These are phyloP conservation scores for Ziziphus jujuba DNA, from an alignment of 306 rosid species.

Conservation along the genomic window DNA sequence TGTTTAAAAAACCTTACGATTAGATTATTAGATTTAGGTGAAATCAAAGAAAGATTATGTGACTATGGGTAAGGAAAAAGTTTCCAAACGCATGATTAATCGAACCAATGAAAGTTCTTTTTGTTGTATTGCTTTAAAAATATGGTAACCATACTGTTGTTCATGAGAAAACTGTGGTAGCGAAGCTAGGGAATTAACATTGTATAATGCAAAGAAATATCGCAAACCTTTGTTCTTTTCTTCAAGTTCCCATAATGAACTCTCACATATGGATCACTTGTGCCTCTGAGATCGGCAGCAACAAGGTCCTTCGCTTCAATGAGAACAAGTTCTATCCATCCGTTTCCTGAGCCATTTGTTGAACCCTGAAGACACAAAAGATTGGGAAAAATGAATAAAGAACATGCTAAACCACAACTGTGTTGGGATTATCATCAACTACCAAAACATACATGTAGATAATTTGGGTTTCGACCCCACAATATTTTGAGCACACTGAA, in stretches of 20 bases:
- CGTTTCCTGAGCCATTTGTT: constrained; percentile 37
- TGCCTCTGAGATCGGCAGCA: constrained; percentile 97
- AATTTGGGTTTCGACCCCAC: background rate
- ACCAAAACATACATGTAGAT: background rate
- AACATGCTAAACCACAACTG: constrained; percentile 17
- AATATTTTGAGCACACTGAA: too few species aligned
- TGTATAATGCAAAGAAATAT: constrained; percentile 7
- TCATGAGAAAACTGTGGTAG: background rate
- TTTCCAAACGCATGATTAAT: too few species aligned
- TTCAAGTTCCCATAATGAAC: constrained; percentile 81
- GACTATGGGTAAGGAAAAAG: too few species aligned
- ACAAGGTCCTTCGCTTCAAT: constrained; percentile 85
- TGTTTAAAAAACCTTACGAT: background rate
- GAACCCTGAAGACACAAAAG: constrained; percentile 54
- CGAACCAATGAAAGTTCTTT: too few species aligned
- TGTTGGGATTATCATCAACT: constrained; percentile 1
- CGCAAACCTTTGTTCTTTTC: constrained; percentile 84
- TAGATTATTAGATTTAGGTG: too few species aligned
- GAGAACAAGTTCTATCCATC: constrained; percentile 88
- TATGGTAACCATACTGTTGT: background rate
- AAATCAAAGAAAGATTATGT: too few species aligned
- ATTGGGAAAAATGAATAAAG: constrained; percentile 10
- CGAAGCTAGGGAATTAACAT: background rate
- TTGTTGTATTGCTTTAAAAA: background rate
- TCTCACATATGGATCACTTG: constrained; percentile 96